A percentile compares a stretch with the other conserved stretches of the same genome.
Conservation (phyloP, 2,329 filamentous ascomycete species). For the Fusarium neocosmosporiellum region DNA sequence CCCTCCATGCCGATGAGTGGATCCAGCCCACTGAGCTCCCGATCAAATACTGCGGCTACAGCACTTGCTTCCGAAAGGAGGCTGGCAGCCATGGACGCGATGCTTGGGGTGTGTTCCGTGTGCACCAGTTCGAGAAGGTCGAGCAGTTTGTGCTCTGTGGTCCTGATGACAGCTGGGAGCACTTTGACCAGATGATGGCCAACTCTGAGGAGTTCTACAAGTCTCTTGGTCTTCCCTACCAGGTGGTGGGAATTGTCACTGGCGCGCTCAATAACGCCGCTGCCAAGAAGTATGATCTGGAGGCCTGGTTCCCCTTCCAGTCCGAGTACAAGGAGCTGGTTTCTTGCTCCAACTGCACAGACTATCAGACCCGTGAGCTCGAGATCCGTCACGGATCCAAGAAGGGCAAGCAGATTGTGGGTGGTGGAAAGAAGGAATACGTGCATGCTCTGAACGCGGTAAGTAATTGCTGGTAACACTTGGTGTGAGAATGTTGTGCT, state of each 20-base stretch:
- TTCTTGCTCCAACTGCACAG: constrained; percentile 97
- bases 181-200: constrained; percentile 92
- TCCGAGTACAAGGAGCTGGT: constrained; percentile 99
- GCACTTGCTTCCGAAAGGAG: constrained; percentile 95
- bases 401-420: constrained; percentile 58
- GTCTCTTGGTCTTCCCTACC: constrained; percentile 88
- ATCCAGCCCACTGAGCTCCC: constrained; percentile 85
- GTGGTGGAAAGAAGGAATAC: constrained; percentile 90
- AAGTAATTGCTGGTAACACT: constrained; percentile 12
- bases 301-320: constrained; percentile 97
- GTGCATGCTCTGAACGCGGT: constrained; percentile 89
- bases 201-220: constrained; percentile 96
- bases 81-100: constrained; percentile 88
- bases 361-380: constrained; percentile 94
- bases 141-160: constrained; percentile 86
- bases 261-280: constrained; percentile 83
- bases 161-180: constrained; percentile 91
- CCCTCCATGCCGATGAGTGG: constrained; percentile 95
- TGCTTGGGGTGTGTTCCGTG: constrained; percentile 97
- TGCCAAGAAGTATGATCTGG: constrained; percentile 93
- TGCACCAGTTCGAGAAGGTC: constrained; percentile 97
- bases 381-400: constrained; percentile 94
- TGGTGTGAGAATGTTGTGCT: neutral
- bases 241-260: constrained; percentile 94
- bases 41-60: constrained; percentile 86